Conservation (phyloP, 257 asterid species). For the Jacaranda mimosifolia region DNA sequence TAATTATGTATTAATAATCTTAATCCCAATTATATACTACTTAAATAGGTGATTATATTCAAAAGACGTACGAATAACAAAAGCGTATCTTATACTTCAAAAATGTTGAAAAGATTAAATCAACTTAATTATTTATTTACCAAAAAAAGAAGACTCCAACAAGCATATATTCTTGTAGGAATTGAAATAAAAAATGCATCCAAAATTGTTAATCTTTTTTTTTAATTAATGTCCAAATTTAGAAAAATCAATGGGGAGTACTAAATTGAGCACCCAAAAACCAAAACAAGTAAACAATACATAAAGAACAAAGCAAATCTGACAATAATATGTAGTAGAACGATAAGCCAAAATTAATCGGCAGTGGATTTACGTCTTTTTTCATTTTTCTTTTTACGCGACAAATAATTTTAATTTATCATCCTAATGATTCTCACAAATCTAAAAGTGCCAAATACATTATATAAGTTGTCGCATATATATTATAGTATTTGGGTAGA, state of each 20-base stretch:
- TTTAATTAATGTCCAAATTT: background rate
- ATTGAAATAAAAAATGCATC: background rate
- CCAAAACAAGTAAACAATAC: background rate
- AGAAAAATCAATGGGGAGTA: background rate
- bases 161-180: background rate
- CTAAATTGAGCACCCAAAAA: background rate
- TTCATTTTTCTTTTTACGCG: background rate
- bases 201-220: background rate
- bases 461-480: too few relatives aligned
- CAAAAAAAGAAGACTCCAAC: too few relatives aligned
- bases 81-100: too few relatives aligned
- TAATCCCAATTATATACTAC: too few relatives aligned
- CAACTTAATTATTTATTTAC: background rate
- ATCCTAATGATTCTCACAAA: too few relatives aligned
- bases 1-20: too few relatives aligned
- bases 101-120: background rate
- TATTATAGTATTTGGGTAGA: too few relatives aligned
- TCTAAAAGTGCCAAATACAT: too few relatives aligned
- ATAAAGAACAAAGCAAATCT: slow-evolving; percentile 20
- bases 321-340: slow-evolving; percentile 26
- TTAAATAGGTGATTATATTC: too few relatives aligned
- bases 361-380: slow-evolving; percentile 11
- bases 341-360: slow-evolving; percentile 32
- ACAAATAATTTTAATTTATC: too few relatives aligned
- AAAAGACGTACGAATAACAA: too few relatives aligned